These are phyloP conservation scores for Colletotrichum caudatum DNA, from an alignment of 2,329 filamentous ascomycete genomes.

Conservation along the genomic window DNA sequence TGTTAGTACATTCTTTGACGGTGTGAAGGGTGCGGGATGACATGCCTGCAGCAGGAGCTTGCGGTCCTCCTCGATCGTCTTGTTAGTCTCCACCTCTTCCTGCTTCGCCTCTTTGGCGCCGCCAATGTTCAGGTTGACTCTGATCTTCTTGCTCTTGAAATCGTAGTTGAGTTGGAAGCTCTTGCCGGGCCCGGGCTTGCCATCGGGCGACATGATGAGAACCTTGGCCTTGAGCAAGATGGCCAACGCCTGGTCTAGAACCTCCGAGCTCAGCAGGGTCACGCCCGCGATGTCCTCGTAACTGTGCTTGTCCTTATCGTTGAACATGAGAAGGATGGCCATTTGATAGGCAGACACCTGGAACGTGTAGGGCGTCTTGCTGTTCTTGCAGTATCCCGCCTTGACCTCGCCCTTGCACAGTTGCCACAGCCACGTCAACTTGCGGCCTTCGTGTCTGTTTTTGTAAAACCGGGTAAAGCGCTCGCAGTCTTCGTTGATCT, in stretches of 20 bases:
- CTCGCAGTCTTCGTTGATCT: slow-evolving; percentile 89
- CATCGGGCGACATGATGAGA: slow-evolving; percentile 76
- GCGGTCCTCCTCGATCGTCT: slow-evolving; percentile 98
- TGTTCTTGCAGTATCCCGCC: slow-evolving; percentile 89
- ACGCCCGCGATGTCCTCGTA: slow-evolving; percentile 90
- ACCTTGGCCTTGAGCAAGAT: slow-evolving; percentile 96
- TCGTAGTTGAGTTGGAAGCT: slow-evolving; percentile 89
- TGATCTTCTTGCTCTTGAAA: slow-evolving; percentile 98
- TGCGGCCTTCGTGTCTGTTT: slow-evolving; percentile 95
- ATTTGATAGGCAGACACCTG: slow-evolving; percentile 98
- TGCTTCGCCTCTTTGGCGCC: slow-evolving; percentile 97
- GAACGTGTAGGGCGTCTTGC: slow-evolving; percentile 94
- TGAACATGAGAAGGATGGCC: slow-evolving; percentile 94
- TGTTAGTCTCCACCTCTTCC: slow-evolving; percentile 96
- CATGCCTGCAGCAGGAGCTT: slow-evolving; percentile 96
- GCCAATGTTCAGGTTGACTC: slow-evolving; percentile 93
- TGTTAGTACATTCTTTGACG: slow-evolving; percentile 46
- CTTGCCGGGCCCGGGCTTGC: slow-evolving; percentile 82
- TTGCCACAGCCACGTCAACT: slow-evolving; percentile 98
- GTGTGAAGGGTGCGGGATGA: slow-evolving; percentile 44
- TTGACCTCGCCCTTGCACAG: slow-evolving; percentile 97
- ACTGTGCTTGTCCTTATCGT: slow-evolving; percentile 85
- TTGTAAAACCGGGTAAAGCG: slow-evolving; percentile 93
- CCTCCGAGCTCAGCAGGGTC: slow-evolving; percentile 83
- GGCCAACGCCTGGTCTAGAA: slow-evolving; percentile 85